These are phyloP conservation scores for Coemansia sp. DNA, from an alignment of 192 early-diverging fungal genomes.

Conservation along the genomic window DNA sequence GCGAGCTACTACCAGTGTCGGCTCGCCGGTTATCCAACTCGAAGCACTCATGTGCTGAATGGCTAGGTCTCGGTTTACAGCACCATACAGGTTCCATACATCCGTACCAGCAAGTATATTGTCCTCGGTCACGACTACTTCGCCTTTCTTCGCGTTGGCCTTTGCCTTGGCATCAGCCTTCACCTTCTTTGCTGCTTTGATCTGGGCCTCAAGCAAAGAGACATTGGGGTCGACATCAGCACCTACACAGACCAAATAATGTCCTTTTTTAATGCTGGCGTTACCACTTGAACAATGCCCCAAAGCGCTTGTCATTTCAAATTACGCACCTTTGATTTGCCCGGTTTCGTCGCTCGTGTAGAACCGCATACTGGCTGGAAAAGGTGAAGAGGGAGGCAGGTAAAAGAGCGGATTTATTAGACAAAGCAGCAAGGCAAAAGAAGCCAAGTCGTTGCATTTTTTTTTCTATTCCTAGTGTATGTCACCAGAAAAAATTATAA, in stretches of 20 bases:
- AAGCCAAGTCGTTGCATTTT: not conserved
- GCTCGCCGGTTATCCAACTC: conserved; percentile 3
- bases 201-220: conserved; percentile 38
- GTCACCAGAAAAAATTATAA: conserved; percentile 9
- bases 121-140: conserved; percentile 11
- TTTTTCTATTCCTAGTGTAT: conserved; percentile 1
- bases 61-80: conserved; percentile 14
- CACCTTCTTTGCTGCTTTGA: conserved; percentile 43
- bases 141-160: conserved; percentile 14
- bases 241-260: conserved; percentile 2
- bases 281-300: not conserved
- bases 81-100: conserved; percentile 25
- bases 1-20: conserved; percentile 32
- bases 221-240: conserved; percentile 45
- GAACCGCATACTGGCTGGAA: conserved; percentile 32
- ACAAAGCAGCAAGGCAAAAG: not conserved
- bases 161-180: conserved; percentile 44
- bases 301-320: not conserved
- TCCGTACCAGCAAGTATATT: conserved; percentile 20
- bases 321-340: conserved; percentile 34
- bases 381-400: not conserved
- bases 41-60: conserved; percentile 36
- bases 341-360: conserved; percentile 56
- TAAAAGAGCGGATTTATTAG: not conserved
- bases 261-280: not conserved